Conservation (phyloP, 352 stramenopile genomes). For the Phytophthora pinifolia region DNA sequence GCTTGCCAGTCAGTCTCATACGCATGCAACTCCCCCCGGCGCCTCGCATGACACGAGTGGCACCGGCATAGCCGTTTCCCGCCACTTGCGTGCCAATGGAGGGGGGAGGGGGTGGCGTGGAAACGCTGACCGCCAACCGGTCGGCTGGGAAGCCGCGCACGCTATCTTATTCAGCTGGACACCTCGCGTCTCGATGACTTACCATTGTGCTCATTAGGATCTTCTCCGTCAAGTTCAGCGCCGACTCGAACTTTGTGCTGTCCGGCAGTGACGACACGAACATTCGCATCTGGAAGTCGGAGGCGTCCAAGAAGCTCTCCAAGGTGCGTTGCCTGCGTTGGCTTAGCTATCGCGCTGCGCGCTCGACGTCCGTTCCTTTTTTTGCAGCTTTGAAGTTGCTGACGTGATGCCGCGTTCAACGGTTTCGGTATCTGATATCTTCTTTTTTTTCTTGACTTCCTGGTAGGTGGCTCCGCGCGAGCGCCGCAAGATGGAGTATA, state of each 20-base stretch:
- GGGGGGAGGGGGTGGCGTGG: not conserved
- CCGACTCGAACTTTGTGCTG: conserved; percentile 95
- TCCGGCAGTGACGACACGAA: conserved; percentile 99
- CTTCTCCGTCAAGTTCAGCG: conserved; percentile 87
- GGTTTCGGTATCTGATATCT: conserved; percentile 19
- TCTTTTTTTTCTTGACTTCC: conserved; percentile 13
- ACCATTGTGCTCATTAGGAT: conserved; percentile 38
- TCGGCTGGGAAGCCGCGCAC: not conserved
- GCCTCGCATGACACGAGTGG: conserved; percentile 15
- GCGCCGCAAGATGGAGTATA: conserved; percentile 94
- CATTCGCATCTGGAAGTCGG: conserved; percentile 98
- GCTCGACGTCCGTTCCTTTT: conserved; percentile 7
- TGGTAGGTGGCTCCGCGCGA: conserved; percentile 69
- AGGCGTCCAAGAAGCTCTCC: conserved; percentile 93
- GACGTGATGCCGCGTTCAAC: conserved; percentile 16
- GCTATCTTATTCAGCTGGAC: conserved; percentile 20
- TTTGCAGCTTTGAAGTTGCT: conserved; percentile 26
- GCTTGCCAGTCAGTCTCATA: conserved; percentile 4
- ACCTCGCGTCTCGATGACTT: conserved; percentile 14
- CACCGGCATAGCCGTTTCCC: conserved; percentile 7
- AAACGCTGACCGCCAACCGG: conserved; percentile 6
- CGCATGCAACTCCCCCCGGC: conserved; percentile 4
- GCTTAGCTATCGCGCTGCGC: not conserved
- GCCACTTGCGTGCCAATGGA: conserved; percentile 5
- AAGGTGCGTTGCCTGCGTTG: conserved; percentile 54